phyloP scores from a whole-genome alignment of 1,284 basidiomycete species.

The Filobasidium uniguttulatum region DNA sequence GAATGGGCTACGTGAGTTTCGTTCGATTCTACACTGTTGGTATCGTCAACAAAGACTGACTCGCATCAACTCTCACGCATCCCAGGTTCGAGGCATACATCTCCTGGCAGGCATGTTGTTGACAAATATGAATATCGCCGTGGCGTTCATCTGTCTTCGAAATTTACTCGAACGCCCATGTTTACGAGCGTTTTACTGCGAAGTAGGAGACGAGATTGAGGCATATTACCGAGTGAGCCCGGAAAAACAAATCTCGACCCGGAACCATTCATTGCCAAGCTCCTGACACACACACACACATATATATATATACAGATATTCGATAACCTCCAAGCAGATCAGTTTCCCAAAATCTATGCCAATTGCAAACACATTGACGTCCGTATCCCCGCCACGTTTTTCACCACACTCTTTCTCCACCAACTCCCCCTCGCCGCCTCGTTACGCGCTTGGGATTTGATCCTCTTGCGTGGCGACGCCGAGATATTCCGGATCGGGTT shows the following conservation, averaged over 20 bases:
- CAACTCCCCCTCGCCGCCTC: slow-evolving; percentile 79
- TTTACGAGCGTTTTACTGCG: slow-evolving; percentile 71
- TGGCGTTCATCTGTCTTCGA: slow-evolving; percentile 71
- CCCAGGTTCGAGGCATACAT: slow-evolving; percentile 33
- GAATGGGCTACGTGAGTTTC: slow-evolving; percentile 55
- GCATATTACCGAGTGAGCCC: slow-evolving; percentile 43
- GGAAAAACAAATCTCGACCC: neutral
- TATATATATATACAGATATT: slow-evolving; percentile 52
- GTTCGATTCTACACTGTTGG: neutral
- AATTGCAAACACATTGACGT: slow-evolving; percentile 69
- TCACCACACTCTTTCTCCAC: slow-evolving; percentile 68
- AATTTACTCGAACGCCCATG: slow-evolving; percentile 80
- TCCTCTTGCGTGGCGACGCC: slow-evolving; percentile 36
- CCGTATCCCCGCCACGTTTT: slow-evolving; percentile 44
- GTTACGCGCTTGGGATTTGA: slow-evolving; percentile 68
- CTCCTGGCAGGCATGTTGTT: slow-evolving; percentile 73
- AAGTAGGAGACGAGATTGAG: slow-evolving; percentile 47
- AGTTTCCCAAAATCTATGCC: slow-evolving; percentile 92
- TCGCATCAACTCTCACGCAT: slow-evolving; percentile 10
- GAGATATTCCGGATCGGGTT: slow-evolving; percentile 64
- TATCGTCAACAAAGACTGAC: neutral
- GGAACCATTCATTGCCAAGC: neutral
- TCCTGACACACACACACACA: slow-evolving; percentile 1
- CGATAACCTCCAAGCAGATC: slow-evolving; percentile 77
- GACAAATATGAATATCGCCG: slow-evolving; percentile 60